These are phyloP conservation scores for Anaeromyces robustus DNA, from an alignment of 192 early-diverging fungal genomes.

Conservation along the genomic window DNA sequence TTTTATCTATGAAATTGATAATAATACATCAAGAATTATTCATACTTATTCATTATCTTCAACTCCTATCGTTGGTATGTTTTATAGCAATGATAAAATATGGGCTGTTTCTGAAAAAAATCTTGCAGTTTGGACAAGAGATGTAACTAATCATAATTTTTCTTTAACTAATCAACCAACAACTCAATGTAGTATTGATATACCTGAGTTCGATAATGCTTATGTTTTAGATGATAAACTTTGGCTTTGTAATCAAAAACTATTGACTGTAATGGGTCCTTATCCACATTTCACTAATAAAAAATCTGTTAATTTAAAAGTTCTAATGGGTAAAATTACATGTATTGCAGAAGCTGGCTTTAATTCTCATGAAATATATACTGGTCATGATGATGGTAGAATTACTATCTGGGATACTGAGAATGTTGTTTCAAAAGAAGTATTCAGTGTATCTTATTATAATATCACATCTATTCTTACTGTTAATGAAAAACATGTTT, in stretches of 20 bases:
- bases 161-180: background rate
- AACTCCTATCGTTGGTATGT: background rate
- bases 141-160: background rate
- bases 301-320: background rate
- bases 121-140: background rate
- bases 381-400: conserved; percentile 66
- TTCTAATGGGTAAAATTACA: background rate
- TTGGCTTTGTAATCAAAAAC: background rate
- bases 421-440: conserved; percentile 19
- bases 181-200: background rate
- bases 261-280: background rate
- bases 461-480: conserved; percentile 41
- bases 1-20: background rate
- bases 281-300: background rate
- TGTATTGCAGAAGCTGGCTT: background rate
- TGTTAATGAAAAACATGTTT: conserved; percentile 47
- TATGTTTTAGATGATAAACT: background rate
- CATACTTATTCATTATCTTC: background rate
- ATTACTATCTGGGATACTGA: conserved; percentile 50
- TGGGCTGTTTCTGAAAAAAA: background rate
- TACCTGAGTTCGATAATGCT: background rate
- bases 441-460: conserved; percentile 43
- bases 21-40: background rate
- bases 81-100: background rate
- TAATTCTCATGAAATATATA: conserved; percentile 24